These are phyloP conservation scores for Plasmodium yoelii DNA, from an alignment of 169 alveolate genomes.

Conservation along the genomic window DNA sequence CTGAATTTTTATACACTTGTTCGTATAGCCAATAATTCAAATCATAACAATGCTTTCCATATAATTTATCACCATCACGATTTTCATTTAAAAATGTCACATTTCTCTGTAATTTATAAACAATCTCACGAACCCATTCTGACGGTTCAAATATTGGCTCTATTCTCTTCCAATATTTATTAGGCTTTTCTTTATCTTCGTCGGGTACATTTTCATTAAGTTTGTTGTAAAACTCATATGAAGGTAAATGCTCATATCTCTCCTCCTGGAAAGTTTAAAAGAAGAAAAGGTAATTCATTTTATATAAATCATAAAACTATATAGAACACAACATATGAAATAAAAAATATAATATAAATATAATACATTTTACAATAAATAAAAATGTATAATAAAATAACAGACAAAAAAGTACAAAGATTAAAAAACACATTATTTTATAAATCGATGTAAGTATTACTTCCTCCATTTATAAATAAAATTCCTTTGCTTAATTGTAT, in stretches of 20 bases:
- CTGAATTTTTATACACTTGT: slow-evolving; percentile 24
- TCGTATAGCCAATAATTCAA: slow-evolving; percentile 52
- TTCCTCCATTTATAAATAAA: too few relatives aligned
- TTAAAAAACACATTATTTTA: too few relatives aligned
- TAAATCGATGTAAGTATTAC: too few relatives aligned
- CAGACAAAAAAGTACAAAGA: too few relatives aligned
- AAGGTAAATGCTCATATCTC: slow-evolving; percentile 31
- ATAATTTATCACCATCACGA: slow-evolving; percentile 10
- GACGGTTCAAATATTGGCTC: slow-evolving; percentile 19
- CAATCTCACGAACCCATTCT: slow-evolving; percentile 28
- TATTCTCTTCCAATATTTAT: slow-evolving; percentile 18
- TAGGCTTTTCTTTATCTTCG: slow-evolving; percentile 11
- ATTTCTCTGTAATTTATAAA: slow-evolving; percentile 36
- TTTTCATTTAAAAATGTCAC: slow-evolving; percentile 7
- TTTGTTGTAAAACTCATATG: slow-evolving; percentile 19
- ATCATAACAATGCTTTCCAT: slow-evolving; percentile 47
- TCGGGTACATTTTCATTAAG: slow-evolving; percentile 10
- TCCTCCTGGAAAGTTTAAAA: slow-evolving; percentile 11
- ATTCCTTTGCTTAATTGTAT: too few relatives aligned
- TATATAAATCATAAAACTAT: too few relatives aligned
- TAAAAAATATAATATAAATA: too few relatives aligned
- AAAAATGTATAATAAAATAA: too few relatives aligned
- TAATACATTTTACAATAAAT: too few relatives aligned
- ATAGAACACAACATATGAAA: too few relatives aligned
- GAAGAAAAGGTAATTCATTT: neutral